Evolutionary conservation across 176 grass and related monocot genomes (phyloP), one percentile per base, ranked within the genome.

Genomic region (Eleusine indica): DNA sequence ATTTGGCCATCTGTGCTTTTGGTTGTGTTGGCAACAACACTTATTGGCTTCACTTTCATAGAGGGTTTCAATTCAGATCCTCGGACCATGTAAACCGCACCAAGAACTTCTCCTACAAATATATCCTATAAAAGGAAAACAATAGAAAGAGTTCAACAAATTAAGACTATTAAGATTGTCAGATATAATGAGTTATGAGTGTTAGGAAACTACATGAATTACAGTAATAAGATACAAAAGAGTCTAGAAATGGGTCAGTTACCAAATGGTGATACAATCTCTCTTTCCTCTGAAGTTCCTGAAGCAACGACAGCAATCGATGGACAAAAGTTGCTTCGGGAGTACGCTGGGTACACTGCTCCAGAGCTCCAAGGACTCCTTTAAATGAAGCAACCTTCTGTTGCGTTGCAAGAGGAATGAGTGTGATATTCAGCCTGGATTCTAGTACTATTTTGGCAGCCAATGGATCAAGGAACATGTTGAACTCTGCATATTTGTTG

Each of bases 401-500:
- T 80, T 98, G 96, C 10, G 68, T 47, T 1, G 68, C 40, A 47
- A 95, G 87, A 65, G 93, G 96, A 85, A 98, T 68, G 7, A 98
- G 80, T 2, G 91, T 94, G 84, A 86, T 90, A 41, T 83, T 66
- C 63, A 95, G 40, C 54, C 82, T 52, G 10, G 96, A 98, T 82
- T 94, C 77, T 9, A 96, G 52, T 9, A 98, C 78, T 21, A 38
- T 78, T 74, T 90, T 96, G 10, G 91, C 88, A 41, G 96, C 91
- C 77, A 88, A 25, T 29, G 93, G 96, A 89, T 98, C 96, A 48
- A 98, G 93, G 78, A 92, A 98, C 75, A 95, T 88, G 80, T 95
- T 98, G 48, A 96, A 89, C 65, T 98, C 96, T 12, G 96, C 84
- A 46, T 91, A 90, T 67, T 32, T 85, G 49, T 95, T 98, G 9